Evolutionary conservation across 2,329 filamentous ascomycete genomes (phyloP), one percentile per base, ranked within the genome.

Genomic region (Fusarium lateritium): DNA sequence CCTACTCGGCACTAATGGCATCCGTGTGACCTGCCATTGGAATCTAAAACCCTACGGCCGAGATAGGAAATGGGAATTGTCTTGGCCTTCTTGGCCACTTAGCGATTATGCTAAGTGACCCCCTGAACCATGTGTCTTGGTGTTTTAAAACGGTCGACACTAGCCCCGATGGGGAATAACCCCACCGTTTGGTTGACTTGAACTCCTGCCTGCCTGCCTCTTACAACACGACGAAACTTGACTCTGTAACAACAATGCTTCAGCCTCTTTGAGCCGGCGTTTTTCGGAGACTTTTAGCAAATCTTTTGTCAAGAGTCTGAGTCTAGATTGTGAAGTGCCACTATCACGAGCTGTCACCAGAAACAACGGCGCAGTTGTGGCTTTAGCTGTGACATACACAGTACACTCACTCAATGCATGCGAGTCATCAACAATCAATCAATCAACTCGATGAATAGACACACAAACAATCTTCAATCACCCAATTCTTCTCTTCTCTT

Each of bases 171-270:
- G 2, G 5, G 52, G 70, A 13, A 14, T 69, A 64, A 69, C 39
- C 44, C 56, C 40, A 51, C 54, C 38, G 43, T 52, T 54, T 56
- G 33, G 43, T 59, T 57, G 56, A 65, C 58, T 56, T 71, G 70
- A 44, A 66, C 65, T 71, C 70, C 75, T 65, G 62, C 71, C 55
- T 59, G 61, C 70, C 75, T 65, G 62, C 71, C 55, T 59, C 65
- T 65, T 71, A 61, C 66, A 61, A 70, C 72, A 61, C 65, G 56
- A 66, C 81, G 82, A 84, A 84, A 84, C 83, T 75, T 68, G 68
- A 74, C 76, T 75, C 57, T 81, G 83, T 84, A 81, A 78, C 83
- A 84, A 78, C 73, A 79, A 71, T 84, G 83, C 82, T 78, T 84
- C 83, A 84, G 77, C 72, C 63, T 62, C 54, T 55, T 42, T 5